phyloP scores from a whole-genome alignment of 2,329 filamentous ascomycete species.

The Paradendryphiella salina region DNA sequence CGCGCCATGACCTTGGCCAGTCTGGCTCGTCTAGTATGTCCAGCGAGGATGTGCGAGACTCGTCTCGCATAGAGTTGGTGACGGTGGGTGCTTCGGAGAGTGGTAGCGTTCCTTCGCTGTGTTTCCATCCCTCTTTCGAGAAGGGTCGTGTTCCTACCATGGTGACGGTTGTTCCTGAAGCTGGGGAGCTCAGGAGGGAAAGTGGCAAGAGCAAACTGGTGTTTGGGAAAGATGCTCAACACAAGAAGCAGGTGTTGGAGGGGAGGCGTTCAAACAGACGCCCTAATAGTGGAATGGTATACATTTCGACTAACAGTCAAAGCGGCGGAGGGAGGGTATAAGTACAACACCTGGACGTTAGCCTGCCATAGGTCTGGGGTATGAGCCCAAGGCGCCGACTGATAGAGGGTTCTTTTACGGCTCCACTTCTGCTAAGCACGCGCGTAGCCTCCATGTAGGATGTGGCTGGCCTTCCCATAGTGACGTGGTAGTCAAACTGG shows the following conservation, averaged over 20 bases:
- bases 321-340: conserved; percentile 22
- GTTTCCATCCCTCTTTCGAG: conserved; percentile 28
- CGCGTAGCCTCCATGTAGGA: conserved; percentile 28
- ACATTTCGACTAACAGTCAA: conserved; percentile 11
- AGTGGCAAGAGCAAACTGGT: conserved; percentile 14
- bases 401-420: conserved; percentile 21
- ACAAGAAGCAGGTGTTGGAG: conserved; percentile 22
- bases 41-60: conserved; percentile 20
- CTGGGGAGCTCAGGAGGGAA: neutral
- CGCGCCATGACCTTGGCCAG: conserved; percentile 52
- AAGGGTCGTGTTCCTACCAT: conserved; percentile 20
- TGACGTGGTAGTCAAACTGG: conserved; percentile 44
- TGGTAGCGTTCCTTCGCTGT: conserved; percentile 27
- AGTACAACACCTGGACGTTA: conserved; percentile 24
- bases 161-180: conserved; percentile 14
- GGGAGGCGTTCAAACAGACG: conserved; percentile 21
- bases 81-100: conserved; percentile 30
- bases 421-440: conserved; percentile 36
- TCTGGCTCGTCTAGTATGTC: conserved; percentile 37
- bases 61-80: conserved; percentile 30
- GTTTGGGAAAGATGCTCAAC: conserved; percentile 23
- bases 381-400: conserved; percentile 20
- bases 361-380: conserved; percentile 22
- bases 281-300: conserved; percentile 13
- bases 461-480: conserved; percentile 33